Conservation (phyloP, 2,329 filamentous ascomycete genomes). For the Colletotrichum cordylinicola region DNA sequence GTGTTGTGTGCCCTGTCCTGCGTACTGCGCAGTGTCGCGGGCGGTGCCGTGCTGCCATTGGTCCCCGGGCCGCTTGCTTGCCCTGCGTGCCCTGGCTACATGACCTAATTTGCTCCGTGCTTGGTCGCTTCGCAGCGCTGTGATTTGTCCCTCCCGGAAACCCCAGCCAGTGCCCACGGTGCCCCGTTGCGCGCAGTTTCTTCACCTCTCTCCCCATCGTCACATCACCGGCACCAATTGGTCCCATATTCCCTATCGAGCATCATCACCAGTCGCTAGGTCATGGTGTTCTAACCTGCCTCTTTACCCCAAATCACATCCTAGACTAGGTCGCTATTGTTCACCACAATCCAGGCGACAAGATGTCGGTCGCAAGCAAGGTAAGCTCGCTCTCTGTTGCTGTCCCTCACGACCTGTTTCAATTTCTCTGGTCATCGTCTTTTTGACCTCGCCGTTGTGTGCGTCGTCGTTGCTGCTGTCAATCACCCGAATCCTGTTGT, state of each 20-base stretch:
- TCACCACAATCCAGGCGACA: conserved; percentile 27
- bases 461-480: neutral
- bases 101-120: conserved; percentile 21
- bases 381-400: conserved; percentile 2
- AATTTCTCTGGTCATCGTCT: neutral
- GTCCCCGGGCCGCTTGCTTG: neutral
- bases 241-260: conserved; percentile 19
- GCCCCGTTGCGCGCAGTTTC: conserved; percentile 26
- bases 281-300: conserved; percentile 28
- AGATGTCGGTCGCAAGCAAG: conserved; percentile 28
- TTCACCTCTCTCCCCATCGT: conserved; percentile 21
- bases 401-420: neutral
- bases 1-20: neutral
- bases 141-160: conserved; percentile 15
- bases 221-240: conserved; percentile 23
- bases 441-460: neutral
- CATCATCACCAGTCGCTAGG: conserved; percentile 21
- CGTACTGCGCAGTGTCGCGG: neutral
- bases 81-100: conserved; percentile 8
- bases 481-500: neutral
- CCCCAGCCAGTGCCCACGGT: neutral
- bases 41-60: neutral
- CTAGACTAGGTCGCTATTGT: conserved; percentile 28
- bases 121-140: conserved; percentile 3
- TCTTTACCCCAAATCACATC: conserved; percentile 24